A percentile compares a stretch with the other conserved stretches of the same genome.
phyloP scores from a whole-genome alignment of 495 filamentous ascomycete species.

The Beverwykella pulmonaria region DNA sequence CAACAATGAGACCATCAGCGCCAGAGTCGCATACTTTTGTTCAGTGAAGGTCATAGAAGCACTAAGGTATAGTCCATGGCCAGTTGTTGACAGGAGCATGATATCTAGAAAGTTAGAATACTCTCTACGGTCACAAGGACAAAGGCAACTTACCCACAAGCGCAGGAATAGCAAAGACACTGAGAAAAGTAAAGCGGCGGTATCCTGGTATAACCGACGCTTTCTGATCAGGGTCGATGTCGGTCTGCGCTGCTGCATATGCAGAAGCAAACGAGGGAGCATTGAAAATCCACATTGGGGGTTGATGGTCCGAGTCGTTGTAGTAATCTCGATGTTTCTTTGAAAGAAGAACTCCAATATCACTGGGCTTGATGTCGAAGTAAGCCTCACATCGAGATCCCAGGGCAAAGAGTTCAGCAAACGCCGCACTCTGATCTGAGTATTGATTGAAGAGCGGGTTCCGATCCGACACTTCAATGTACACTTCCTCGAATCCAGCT shows the following conservation, averaged over 20 bases:
- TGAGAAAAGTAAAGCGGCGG: constrained; percentile 60
- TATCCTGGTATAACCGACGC: constrained; percentile 52
- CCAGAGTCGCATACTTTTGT: constrained; percentile 57
- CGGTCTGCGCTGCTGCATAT: constrained; percentile 59
- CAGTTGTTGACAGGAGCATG: constrained; percentile 58
- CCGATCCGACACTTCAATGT: constrained; percentile 61
- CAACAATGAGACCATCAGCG: constrained; percentile 60
- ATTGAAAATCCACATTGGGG: constrained; percentile 57
- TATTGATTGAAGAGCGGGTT: constrained; percentile 61
- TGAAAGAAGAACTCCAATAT: constrained; percentile 59
- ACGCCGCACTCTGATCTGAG: constrained; percentile 62
- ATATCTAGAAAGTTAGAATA: constrained; percentile 50
- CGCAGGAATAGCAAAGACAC: constrained; percentile 64
- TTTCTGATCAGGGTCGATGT: constrained; percentile 56
- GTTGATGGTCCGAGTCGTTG: constrained; percentile 47
- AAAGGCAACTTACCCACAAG: constrained; percentile 46
- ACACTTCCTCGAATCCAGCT: constrained; percentile 62
- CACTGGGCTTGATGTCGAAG: constrained; percentile 59
- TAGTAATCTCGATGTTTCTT: constrained; percentile 57
- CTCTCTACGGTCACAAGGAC: background rate
- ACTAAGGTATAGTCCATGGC: constrained; percentile 61
- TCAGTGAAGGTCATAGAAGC: constrained; percentile 56
- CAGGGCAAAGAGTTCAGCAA: constrained; percentile 63
- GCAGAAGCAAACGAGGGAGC: constrained; percentile 55
- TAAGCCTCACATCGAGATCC: constrained; percentile 64